Evolutionary conservation across 1,139 yeast genomes (phyloP).

Genomic region (Yamadazyma kanchanaburiensis): DNA sequence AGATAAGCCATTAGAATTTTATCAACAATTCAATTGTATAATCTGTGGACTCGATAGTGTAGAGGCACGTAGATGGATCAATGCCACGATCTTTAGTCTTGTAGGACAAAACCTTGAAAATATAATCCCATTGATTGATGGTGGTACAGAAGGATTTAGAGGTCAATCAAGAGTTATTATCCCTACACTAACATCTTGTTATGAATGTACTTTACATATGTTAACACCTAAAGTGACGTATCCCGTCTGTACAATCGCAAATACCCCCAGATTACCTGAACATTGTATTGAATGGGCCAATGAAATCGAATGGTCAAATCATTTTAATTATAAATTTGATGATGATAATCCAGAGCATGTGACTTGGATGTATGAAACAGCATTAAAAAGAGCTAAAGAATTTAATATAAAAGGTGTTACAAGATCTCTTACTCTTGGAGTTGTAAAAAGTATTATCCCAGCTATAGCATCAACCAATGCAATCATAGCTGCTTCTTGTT

Average conservation of each 20-base stretch:
- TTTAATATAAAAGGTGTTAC: slow-evolving; percentile 77
- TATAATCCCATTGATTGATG: slow-evolving; percentile 83
- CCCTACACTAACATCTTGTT: slow-evolving; percentile 85
- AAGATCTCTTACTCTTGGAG: slow-evolving; percentile 71
- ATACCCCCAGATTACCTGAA: slow-evolving; percentile 89
- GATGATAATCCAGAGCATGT: slow-evolving; percentile 70
- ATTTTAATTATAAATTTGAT: slow-evolving; percentile 51
- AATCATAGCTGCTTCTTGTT: slow-evolving; percentile 85
- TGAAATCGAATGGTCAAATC: slow-evolving; percentile 68
- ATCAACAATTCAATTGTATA: slow-evolving; percentile 66
- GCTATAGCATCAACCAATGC: slow-evolving; percentile 96
- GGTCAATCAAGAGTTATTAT: slow-evolving; percentile 89
- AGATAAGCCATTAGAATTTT: slow-evolving; percentile 63
- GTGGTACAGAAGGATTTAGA: slow-evolving; percentile 93
- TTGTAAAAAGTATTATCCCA: slow-evolving; percentile 88
- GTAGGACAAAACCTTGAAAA: slow-evolving; percentile 49
- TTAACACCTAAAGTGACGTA: slow-evolving; percentile 67
- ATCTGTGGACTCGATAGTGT: slow-evolving; percentile 89
- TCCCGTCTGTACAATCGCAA: slow-evolving; percentile 93
- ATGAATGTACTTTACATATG: slow-evolving; percentile 85
- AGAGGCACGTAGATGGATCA: slow-evolving; percentile 91
- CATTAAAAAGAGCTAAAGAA: slow-evolving; percentile 56
- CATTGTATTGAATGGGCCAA: slow-evolving; percentile 95
- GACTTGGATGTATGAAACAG: slow-evolving; percentile 57
- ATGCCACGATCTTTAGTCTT: slow-evolving; percentile 64